phyloP scores from a whole-genome alignment of 1,284 basidiomycete genomes.

The Ganoderma lucidum region DNA sequence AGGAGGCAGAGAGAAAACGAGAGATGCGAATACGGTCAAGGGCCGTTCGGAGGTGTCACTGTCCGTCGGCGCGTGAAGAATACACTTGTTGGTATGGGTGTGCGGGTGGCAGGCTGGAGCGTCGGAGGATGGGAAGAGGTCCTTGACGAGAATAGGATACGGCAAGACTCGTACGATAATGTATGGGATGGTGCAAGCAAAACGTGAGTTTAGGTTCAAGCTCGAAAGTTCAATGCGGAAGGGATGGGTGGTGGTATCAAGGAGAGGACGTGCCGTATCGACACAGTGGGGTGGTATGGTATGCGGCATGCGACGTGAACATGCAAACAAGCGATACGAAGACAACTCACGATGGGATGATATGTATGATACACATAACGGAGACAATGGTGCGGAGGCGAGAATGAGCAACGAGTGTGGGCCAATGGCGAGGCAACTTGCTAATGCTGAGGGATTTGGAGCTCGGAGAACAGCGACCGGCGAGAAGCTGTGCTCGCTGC shows the following conservation, averaged over 20 bases:
- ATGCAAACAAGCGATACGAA: slow-evolving; percentile 17
- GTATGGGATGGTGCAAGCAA: slow-evolving; percentile 4
- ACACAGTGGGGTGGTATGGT: slow-evolving; percentile 18
- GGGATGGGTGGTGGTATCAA: slow-evolving; percentile 17
- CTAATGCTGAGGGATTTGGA: neutral
- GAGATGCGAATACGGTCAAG: slow-evolving; percentile 1
- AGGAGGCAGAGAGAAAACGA: neutral
- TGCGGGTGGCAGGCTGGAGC: neutral
- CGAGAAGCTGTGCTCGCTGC: neutral
- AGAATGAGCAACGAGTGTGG: slow-evolving; percentile 8
- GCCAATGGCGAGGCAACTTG: neutral
- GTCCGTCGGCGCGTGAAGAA: neutral
- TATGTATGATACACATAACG: slow-evolving; percentile 20
- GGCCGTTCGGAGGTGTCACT: neutral
- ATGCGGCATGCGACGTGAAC: slow-evolving; percentile 17
- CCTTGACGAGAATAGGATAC: slow-evolving; percentile 16
- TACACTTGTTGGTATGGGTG: neutral
- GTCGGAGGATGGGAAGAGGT: slow-evolving; percentile 7
- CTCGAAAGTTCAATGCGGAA: neutral
- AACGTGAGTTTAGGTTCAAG: too few species aligned
- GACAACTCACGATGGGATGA: slow-evolving; percentile 25
- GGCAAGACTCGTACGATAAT: slow-evolving; percentile 5
- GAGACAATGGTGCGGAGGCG: slow-evolving; percentile 9
- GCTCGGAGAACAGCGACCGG: neutral
- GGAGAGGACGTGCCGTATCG: slow-evolving; percentile 30